A percentile compares a stretch with the other conserved stretches of the same genome.
Conservation (phyloP, 1,284 basidiomycete species). For the Ustilago xerochloae region DNA sequence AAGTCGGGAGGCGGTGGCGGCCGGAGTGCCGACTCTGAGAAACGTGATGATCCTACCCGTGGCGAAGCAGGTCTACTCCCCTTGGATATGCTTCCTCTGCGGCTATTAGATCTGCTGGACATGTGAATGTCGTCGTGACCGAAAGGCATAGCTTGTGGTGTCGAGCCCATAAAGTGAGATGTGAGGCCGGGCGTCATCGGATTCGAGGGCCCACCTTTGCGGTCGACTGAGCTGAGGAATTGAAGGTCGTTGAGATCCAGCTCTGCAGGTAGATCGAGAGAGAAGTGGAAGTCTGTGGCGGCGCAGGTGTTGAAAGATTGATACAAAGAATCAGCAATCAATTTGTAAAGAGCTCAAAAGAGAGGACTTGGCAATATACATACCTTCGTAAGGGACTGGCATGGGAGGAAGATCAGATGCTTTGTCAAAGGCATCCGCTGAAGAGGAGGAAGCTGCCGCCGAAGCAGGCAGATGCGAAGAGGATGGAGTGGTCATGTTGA, state of each 20-base stretch:
- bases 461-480: constrained; percentile 15
- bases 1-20: constrained; percentile 54
- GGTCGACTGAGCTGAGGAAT: constrained; percentile 48
- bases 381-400: constrained; percentile 61
- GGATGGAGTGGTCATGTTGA: constrained; percentile 27
- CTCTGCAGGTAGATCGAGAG: constrained; percentile 55
- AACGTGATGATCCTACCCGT: constrained; percentile 31
- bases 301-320: not conserved
- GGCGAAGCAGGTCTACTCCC: constrained; percentile 49
- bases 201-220: constrained; percentile 45
- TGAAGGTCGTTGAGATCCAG: constrained; percentile 51
- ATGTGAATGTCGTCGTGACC: constrained; percentile 50
- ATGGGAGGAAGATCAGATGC: constrained; percentile 57
- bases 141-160: constrained; percentile 26
- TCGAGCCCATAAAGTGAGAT: constrained; percentile 39
- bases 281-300: constrained; percentile 60
- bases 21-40: constrained; percentile 39
- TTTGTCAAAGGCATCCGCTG: constrained; percentile 19
- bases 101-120: constrained; percentile 43
- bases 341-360: not conserved
- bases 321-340: not conserved
- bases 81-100: constrained; percentile 47
- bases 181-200: constrained; percentile 52
- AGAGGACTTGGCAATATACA: not conserved
- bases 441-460: constrained; percentile 4